Evolutionary conservation across 371 early-diverging fungal species (phyloP), one percentile per base, ranked within the genome.

Genomic region (Funneliformis caledonium): DNA sequence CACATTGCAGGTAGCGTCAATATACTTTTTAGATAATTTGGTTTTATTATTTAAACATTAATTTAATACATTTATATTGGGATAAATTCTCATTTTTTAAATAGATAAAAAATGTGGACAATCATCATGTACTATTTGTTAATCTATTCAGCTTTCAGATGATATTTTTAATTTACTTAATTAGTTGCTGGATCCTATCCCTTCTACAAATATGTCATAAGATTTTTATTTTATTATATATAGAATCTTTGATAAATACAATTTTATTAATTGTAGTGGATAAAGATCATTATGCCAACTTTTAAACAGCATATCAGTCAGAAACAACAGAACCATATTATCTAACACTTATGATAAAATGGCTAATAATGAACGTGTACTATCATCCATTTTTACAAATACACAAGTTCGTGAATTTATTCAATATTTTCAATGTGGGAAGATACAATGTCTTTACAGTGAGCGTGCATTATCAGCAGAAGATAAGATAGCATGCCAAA

Each of bases 401-500:
- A 65, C 8, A 65, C 16, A 2, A 37, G 16, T 62, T 62, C 3
- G 62, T 10, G 5, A 62, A 4, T 62, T 62, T 62, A 62, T 62
- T 62, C 22, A 62, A 62, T 62, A 5, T 33, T 62, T 62, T 62
- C 2, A 62, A 62, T 62, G 62, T 62, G 12, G 62, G 22, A 61
- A 62, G 31, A 62, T 62, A 8, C 62, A 31, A 22, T 62, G 62
- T 62, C 7, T 62, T 26, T 62, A 62, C 31, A 62, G 62, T 62
- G 11, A 62, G 12, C 12, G 1, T 26, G 26, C 31, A 62, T 62
- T 62, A 65, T 65, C 42, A 33, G 65, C 65, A 65, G 65, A 65
- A 16, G 16, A 65, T 65, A 65, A 65, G 31, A 65, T 65, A 65
- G 37, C 4, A 65, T 65, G 65, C 42, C 37, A 65, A 65, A 65